Base-by-base conservation (phyloP, 2,329 filamentous ascomycete species). In the Arachnomyces sp. region DNA sequence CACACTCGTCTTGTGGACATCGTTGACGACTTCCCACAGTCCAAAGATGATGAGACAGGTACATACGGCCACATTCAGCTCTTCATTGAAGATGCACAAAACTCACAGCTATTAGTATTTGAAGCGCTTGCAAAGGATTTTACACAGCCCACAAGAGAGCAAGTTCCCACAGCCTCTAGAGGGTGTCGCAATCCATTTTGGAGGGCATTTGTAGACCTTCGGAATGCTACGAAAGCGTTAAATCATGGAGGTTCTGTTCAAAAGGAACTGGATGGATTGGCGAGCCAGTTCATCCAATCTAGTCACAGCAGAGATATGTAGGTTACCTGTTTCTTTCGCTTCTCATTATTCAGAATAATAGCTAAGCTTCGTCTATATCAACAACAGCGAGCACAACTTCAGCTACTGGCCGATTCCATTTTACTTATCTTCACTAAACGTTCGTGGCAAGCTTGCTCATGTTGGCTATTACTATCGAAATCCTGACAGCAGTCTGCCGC, bases 381-480 rank as follows among this genome's bases (percentile, higher is more conserved):
- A 25, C 21, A 14, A 35, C 15, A 17, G 15, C 17, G 33, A 16
- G 12, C 12, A 35, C 33, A 35, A 15, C 11, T n/a, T 16, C 33
- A 18, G 33, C 16, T 7, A 11, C 21, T 7, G 12, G 21, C 12
- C 33, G 4, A 5, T 35, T 35, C 33, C 33, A 5, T 35, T 35
- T 21, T 15, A 35, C 12, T n/a, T 35, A 12, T 3, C 33, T 35
- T 35, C 33, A n/a, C 21, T 35, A 17, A 14, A 35, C 5, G 17
- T 35, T 17, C 33, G 33, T 17, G 33, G 33, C 21, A 21, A 35
- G 33, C 33, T 35, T 21, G 17, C 16, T 35, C 16, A 25, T 25
- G 21, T 9, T 35, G 33, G 13, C 21, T 14, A n/a, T 21, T 35
- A 17, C 33, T 35, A 15, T 35, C 16, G 15, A 21, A 18, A 8